phyloP scores from a whole-genome alignment of 306 rosid genomes.

The Trifolium pratense region DNA sequence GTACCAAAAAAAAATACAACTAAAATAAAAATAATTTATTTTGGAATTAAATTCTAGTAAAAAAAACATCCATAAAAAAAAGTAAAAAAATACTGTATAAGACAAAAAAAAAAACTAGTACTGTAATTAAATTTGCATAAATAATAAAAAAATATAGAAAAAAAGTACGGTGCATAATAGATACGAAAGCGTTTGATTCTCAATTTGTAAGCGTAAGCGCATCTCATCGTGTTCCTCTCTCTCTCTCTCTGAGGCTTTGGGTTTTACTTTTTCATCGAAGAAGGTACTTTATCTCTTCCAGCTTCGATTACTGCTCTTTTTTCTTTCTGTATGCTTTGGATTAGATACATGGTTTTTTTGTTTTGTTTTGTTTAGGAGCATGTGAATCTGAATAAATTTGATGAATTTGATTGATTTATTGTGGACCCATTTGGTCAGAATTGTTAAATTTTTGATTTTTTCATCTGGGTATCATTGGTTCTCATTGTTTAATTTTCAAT shows the following conservation, averaged over 20 bases:
- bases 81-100: too few relatives aligned
- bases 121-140: too few relatives aligned
- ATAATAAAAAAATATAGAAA: too few relatives aligned
- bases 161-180: neutral
- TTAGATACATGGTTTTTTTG: neutral
- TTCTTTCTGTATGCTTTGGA: neutral
- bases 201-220: too few relatives aligned
- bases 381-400: neutral
- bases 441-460: neutral
- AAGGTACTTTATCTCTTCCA: neutral
- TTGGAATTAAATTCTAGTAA: too few relatives aligned
- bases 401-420: slow-evolving; percentile 8
- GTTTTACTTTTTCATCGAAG: neutral
- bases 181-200: neutral
- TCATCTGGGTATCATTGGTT: neutral
- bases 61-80: too few relatives aligned
- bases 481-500: neutral
- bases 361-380: neutral
- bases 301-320: neutral
- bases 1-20: too few relatives aligned
- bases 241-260: neutral
- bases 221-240: neutral
- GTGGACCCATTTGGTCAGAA: neutral
- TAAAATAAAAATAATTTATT: too few relatives aligned
- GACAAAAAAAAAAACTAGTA: too few relatives aligned